phyloP scores from a whole-genome alignment of 163 green algal genomes.

The Scenedesmus sp. region DNA sequence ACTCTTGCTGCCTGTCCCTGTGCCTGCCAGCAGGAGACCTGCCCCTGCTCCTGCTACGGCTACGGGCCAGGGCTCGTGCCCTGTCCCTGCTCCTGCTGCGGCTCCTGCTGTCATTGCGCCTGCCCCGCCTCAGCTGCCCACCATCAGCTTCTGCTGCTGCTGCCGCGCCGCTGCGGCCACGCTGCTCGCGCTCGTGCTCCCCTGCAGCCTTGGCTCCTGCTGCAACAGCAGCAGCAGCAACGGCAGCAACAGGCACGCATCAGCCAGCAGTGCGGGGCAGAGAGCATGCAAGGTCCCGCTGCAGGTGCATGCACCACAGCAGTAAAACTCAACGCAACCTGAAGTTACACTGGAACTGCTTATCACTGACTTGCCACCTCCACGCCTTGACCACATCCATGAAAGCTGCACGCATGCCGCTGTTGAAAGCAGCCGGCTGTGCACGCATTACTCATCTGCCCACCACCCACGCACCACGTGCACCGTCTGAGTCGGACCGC shows the following conservation, averaged over 20 bases:
- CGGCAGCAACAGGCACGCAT: not conserved
- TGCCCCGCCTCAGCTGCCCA: not conserved
- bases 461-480: not conserved
- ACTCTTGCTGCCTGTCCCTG: not conserved
- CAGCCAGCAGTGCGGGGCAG: no score
- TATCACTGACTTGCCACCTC: no score
- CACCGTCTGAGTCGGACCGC: not conserved
- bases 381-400: no score
- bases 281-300: not conserved
- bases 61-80: not conserved
- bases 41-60: not conserved
- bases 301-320: not conserved
- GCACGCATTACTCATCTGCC: not conserved
- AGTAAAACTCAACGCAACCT: no score
- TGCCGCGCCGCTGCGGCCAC: not conserved
- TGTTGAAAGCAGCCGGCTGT: no score
- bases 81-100: not conserved
- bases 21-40: not conserved
- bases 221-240: not conserved
- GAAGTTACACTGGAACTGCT: no score
- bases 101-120: not conserved
- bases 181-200: not conserved
- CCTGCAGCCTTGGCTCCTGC: not conserved
- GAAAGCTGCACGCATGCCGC: not conserved
- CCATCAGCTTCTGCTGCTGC: not conserved